phyloP scores from a whole-genome alignment of 768 basidiomycete genomes.

The Trametes sanguinea region DNA sequence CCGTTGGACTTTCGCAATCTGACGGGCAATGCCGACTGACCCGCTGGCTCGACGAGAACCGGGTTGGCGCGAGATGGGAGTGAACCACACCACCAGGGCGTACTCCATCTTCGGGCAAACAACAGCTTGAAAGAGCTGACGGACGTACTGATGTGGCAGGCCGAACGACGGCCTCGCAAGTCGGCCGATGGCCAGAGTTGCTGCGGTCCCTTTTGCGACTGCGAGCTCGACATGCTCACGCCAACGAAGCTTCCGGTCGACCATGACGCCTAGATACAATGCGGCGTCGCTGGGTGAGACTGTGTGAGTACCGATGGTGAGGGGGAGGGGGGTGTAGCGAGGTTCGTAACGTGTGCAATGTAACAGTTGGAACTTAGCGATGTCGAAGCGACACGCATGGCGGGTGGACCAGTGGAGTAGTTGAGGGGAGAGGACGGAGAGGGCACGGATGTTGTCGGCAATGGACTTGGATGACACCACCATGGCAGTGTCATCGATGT shows the following conservation, averaged over 20 bases:
- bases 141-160: neutral
- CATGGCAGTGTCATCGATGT: slow-evolving; percentile 25
- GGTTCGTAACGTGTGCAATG: neutral
- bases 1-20: slow-evolving; percentile 24
- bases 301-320: neutral
- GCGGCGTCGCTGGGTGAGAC: neutral
- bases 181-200: neutral
- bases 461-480: slow-evolving; percentile 18
- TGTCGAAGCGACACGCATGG: slow-evolving; percentile 31
- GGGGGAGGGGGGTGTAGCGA: neutral
- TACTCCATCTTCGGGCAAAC: slow-evolving; percentile 5
- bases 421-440: neutral
- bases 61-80: neutral
- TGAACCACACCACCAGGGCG: slow-evolving; percentile 6
- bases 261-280: neutral
- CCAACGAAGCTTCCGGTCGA: neutral
- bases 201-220: slow-evolving; percentile 1
- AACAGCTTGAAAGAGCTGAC: neutral
- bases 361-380: slow-evolving; percentile 24
- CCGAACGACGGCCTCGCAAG: slow-evolving; percentile 3
- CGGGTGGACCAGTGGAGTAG: slow-evolving; percentile 28
- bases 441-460: neutral
- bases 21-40: slow-evolving; percentile 1
- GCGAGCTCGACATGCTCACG: neutral
- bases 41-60: neutral